Base-by-base conservation (phyloP, 192 early-diverging fungal genomes). In the Radiomyces spectabilis region DNA sequence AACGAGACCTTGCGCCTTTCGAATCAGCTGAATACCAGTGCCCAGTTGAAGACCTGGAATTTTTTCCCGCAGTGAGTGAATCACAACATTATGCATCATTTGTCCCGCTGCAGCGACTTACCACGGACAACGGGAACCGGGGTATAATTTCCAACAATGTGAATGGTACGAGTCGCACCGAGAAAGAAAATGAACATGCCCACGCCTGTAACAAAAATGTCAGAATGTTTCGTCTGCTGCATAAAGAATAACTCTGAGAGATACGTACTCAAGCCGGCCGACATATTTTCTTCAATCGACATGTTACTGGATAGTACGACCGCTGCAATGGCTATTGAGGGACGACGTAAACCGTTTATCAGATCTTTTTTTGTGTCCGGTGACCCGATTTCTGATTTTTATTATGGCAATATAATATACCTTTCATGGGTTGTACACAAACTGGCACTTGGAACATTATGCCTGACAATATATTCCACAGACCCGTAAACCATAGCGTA, bases 351-450 rank as follows among this genome's bases (percentile, higher is more conserved):
- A 6, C 7, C 42, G 24, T 26, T 18, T 44, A 9, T 12, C 6
- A 8, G 0, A n/a, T 16, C 13, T 27, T 34, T 33, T 51, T 51
- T 51, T 39, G 12, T 13, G 38, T 39, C 12, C 38, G 26, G 21
- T 43, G 26, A 4, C 1, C 16, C 31, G 16, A 21, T 40, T 41
- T 38, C 16, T 39, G 6, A 41, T 5, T 1, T 13, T n/a, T n/a
- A n/a, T n/a, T n/a, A n/a, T n/a, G n/a, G n/a, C n/a, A n/a, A n/a
- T n/a, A n/a, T n/a, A n/a, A n/a, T n/a, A 61, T 74, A 82, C 81
- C 81, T 72, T 91, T 94, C 92, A 92, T 94, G 35, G 92, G 92
- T 65, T 94, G 92, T 22, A 94, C 92, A 62, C 88, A 88, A 73
- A 94, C 88, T 24, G 91, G 91, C 26, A 91, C 80, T 42, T 83